Base-by-base conservation (phyloP, 2,329 filamentous ascomycete genomes). In the Colletotrichum australisinense region DNA sequence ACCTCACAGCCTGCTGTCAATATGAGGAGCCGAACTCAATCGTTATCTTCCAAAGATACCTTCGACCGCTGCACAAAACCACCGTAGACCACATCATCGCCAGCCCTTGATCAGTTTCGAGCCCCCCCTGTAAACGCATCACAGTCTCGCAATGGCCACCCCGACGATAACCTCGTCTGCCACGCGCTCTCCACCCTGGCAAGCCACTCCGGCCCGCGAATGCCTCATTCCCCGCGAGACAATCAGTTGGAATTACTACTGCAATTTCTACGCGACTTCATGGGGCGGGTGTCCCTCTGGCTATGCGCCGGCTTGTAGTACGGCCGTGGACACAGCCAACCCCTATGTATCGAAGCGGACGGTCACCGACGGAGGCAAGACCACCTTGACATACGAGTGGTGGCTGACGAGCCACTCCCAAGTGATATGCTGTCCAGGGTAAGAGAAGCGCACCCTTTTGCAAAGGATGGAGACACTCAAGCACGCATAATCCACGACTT, bases 371-470 rank as follows among this genome's bases (percentile, higher is more conserved):
- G 58, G 14, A 3, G 22, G 9, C 19, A 5, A 28, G 14, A 5
- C 24, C 14, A 22, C 26, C 42, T 11, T 49, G 5, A 52, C 9
- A 12, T n/a, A 14, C 11, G 22, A 22, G 16, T 19, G 24, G 4
- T 49, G 30, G 53, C 9, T n/a, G 24, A 62, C 56, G 8, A 58
- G 35, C 2, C 8, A 35, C 16, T 12, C 46, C 24, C 9, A 35
- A 5, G 5, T 71, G 12, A 8, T 67, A 2, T 71, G 63, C 57
- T 67, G 69, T 32, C 69, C 69, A 8, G 32, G 32, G 63, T 57
- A 28, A 38, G 60, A 24, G 11, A n/a, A 8, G 7, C 58, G 6
- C 30, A 2, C 38, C 12, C 32, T 12, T 12, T 35, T 35, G 32
- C 32, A 3, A 35, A 35, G 32, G 32, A 35, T 16, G 16, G 38